A percentile compares a stretch with the other conserved stretches of the same genome.
Evolutionary conservation across 2,329 filamentous ascomycete species (phyloP).

Genomic region (Aspergillus sp.): DNA sequence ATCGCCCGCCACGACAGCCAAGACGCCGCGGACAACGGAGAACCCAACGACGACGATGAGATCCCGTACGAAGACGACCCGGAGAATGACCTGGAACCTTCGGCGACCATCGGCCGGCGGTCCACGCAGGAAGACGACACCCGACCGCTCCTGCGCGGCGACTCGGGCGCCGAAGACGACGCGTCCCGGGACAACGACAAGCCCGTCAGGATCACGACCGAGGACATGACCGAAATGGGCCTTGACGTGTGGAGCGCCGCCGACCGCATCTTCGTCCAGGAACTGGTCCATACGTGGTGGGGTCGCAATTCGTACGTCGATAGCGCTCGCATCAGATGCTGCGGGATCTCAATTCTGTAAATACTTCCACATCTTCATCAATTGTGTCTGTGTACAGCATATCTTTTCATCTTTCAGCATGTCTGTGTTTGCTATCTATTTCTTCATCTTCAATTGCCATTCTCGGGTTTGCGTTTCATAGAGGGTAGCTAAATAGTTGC

Average conservation of each 20-base stretch:
- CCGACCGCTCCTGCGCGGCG: slow-evolving; percentile 23
- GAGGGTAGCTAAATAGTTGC: background rate
- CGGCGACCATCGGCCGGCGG: slow-evolving; percentile 24
- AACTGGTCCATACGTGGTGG: slow-evolving; percentile 49
- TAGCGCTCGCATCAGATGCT: slow-evolving; percentile 46
- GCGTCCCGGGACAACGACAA: slow-evolving; percentile 15
- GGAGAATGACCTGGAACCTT: slow-evolving; percentile 23
- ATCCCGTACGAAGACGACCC: slow-evolving; percentile 24
- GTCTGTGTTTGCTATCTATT: background rate
- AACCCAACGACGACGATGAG: slow-evolving; percentile 18
- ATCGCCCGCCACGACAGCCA: slow-evolving; percentile 41
- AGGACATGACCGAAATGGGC: slow-evolving; percentile 50
- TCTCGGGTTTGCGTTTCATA: background rate
- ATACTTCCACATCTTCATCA: background rate
- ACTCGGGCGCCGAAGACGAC: slow-evolving; percentile 6
- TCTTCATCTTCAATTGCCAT: background rate
- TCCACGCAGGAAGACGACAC: slow-evolving; percentile 28
- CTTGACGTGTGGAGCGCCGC: slow-evolving; percentile 50
- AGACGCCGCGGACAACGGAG: slow-evolving; percentile 18
- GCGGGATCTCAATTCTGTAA: slow-evolving; percentile 47
- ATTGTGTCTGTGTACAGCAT: background rate
- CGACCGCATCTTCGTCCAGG: slow-evolving; percentile 47
- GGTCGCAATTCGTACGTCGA: slow-evolving; percentile 43
- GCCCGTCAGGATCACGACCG: slow-evolving; percentile 39
- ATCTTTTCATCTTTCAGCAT: background rate